Evolutionary conservation across 257 asterid species (phyloP), one percentile per base, ranked within the genome.

Genomic region (Solanum habrochaites): DNA sequence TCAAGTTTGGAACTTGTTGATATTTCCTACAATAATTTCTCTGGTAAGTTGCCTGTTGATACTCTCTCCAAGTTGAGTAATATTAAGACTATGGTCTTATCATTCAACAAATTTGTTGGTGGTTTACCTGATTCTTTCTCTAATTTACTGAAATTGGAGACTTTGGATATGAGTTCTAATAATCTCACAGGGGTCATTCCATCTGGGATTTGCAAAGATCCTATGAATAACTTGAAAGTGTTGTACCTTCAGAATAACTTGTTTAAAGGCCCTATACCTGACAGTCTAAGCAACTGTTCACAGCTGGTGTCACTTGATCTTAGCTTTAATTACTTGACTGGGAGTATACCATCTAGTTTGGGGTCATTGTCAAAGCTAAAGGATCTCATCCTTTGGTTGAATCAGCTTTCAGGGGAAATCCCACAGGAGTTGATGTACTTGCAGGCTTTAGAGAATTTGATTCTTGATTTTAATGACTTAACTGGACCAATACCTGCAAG

Each of bases 391-490:
- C 85, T 93, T 87, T 94, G 97, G 99, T 86, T 93, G 90, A 97
- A 97, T 93, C 95, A 88, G 49, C 95, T 97, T 78, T 84, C 84
- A 27, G 99, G 98, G 8, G 97, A 94, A 86, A 97, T 97, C 94
- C 98, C 99, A 6, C 86, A 90, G 35, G 98, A 94, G 92, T 87
- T 96, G 23, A 94, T 90, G 94, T 71, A 90, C 82, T 87, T 97
- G 86, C 90, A 77, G 89, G 90, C 92, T 35, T 86, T 97, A 87
- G 98, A 97, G 89, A 95, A 94, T 71, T 83, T 97, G 93, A 97
- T 97, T 92, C 99, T 97, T 90, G 98, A 97, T 91, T 95, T 95
- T 91, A 95, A 97, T 86, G 92, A 92, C 87, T 87, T 97, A 87
- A 90, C 89, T 1, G 99, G 99, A 4, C 89, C 93, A 2, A 91